Evolutionary conservation across 176 grass and related monocot genomes (phyloP).

Genomic region (Aechmea fasciata): DNA sequence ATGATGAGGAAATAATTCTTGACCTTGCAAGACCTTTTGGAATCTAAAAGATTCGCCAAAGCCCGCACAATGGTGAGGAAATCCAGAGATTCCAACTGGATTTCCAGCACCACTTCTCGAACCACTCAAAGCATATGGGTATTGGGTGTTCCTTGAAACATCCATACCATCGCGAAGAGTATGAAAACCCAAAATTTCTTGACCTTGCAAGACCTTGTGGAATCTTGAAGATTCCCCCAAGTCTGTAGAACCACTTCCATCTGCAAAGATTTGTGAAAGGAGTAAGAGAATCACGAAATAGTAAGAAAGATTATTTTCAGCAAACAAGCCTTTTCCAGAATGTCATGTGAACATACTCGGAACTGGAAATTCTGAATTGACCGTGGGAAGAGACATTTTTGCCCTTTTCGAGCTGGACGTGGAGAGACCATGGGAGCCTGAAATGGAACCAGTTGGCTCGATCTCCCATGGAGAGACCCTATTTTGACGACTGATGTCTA

Average conservation of each 20-base stretch:
- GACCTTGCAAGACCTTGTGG: conserved; percentile 99
- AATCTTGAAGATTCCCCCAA: conserved; percentile 56
- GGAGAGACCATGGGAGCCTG: conserved; percentile 34
- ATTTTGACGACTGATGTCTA: conserved; percentile 32
- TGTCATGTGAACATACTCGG: conserved; percentile 40
- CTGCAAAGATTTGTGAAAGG: conserved; percentile 32
- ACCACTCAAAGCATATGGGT: conserved; percentile 33
- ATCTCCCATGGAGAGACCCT: conserved; percentile 95
- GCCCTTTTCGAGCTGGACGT: conserved; percentile 48
- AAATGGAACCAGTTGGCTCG: conserved; percentile 46
- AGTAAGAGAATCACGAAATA: background rate
- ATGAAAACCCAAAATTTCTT: conserved; percentile 76
- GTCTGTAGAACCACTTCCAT: conserved; percentile 64
- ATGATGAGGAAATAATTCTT: conserved; percentile 76
- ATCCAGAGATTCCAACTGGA: conserved; percentile 45
- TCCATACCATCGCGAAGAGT: conserved; percentile 34
- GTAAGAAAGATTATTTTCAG: background rate
- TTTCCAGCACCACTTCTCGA: conserved; percentile 28
- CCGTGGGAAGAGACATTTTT: conserved; percentile 45
- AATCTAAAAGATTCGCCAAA: conserved; percentile 84
- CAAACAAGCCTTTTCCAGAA: conserved; percentile 8
- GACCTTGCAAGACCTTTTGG: conserved; percentile 99
- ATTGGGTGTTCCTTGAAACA: conserved; percentile 40
- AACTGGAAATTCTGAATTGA: conserved; percentile 34
- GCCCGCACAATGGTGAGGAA: conserved; percentile 57